Base-by-base conservation (phyloP, 2,329 filamentous ascomycete genomes). In the Pseudocercospora pini-densiflorae region DNA sequence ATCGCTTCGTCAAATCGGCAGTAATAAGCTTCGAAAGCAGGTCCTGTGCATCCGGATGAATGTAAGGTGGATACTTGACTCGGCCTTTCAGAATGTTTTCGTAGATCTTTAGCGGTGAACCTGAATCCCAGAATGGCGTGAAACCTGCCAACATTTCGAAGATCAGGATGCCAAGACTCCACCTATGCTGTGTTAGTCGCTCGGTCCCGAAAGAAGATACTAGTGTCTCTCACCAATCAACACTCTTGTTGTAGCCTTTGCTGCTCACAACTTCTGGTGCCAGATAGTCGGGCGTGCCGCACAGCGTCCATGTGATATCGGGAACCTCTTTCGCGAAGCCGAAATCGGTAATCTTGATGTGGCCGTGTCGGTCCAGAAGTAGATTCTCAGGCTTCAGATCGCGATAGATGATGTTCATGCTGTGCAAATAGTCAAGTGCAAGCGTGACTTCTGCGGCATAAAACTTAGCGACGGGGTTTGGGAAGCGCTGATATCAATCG, bases 141-240 rank as follows among this genome's bases (percentile, higher is more conserved):
- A 97, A 99, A 29, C 95, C 95, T 78, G 95, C 98, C 43, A 99
- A 88, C 95, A 99, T 99, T 85, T 99, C 95, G 80, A 97, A 99
- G 79, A 99, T 98, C 73, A 99, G 84, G 77, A 99, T 98, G 54
- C 95, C 95, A 65, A 99, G 86, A 61, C 94, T 98, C 95, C 95
- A 99, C 94, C 94, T 97, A 64, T 10, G 24, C 33, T 33, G 31
- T n/a, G 60, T 69, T 49, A 68, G 43, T 40, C 23, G 24, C 45
- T 24, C 27, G 27, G 24, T 57, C 24, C 36, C 29, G 31, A 19
- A 14, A 29, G 3, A 62, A 10, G 60, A 29, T 10, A 5, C 12
- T 14, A 66, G 24, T 23, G 40, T 5, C 54, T 82, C 92, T 83
- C 83, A 97, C 95, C 95, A 99, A 79, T 99, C 95, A 19, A 99